phyloP scores from a whole-genome alignment of 352 stramenopile species.

The Phytophthora fragariae region DNA sequence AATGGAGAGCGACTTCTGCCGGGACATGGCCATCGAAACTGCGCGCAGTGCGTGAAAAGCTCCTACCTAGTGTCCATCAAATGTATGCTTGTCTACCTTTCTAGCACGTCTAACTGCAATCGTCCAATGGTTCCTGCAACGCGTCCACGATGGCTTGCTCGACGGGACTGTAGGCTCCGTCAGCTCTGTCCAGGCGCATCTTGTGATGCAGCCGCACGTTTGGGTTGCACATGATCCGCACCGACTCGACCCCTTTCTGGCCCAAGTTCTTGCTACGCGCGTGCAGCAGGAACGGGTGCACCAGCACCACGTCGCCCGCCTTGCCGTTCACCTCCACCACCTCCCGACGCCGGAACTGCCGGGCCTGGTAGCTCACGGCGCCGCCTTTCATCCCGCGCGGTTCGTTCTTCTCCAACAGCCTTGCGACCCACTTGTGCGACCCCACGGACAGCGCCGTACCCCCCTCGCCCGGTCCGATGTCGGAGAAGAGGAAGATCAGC shows the following conservation, averaged over 20 bases:
- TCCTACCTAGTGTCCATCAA: too few relatives aligned
- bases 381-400: constrained; percentile 69
- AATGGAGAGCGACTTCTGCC: constrained; percentile 82
- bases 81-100: background rate
- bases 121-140: constrained; percentile 11
- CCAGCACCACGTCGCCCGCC: constrained; percentile 82
- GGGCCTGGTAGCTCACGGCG: constrained; percentile 55
- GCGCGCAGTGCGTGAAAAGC: constrained; percentile 28
- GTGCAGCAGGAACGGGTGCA: constrained; percentile 84
- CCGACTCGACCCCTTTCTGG: constrained; percentile 52
- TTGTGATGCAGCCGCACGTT: constrained; percentile 53
- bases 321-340: constrained; percentile 74
- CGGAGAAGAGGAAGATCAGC: constrained; percentile 86
- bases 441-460: constrained; percentile 74
- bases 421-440: constrained; percentile 69
- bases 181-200: constrained; percentile 56
- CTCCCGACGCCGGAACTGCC: constrained; percentile 35
- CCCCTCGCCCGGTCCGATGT: constrained; percentile 66
- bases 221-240: constrained; percentile 81
- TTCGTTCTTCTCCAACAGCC: constrained; percentile 57
- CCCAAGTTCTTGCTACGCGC: constrained; percentile 78
- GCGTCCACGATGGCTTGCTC: constrained; percentile 54
- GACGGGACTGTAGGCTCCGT: constrained; percentile 48
- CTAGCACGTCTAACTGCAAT: background rate
- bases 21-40: constrained; percentile 69